Evolutionary conservation across 2,329 filamentous ascomycete genomes (phyloP).

Genomic region (Clarireedia sp.): DNA sequence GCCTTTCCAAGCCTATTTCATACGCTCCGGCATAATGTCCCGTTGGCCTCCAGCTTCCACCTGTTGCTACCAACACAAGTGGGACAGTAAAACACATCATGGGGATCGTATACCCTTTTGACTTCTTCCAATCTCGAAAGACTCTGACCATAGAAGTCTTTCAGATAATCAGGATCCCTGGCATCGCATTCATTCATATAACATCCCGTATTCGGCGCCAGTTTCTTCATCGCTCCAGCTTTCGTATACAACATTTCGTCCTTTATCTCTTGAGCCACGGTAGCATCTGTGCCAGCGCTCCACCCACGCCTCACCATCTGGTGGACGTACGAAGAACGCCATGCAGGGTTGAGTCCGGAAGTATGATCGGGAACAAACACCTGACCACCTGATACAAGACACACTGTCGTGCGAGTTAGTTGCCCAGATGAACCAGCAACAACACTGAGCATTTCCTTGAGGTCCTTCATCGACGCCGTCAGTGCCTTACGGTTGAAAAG

Average conservation of each 20-base stretch:
- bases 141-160: constrained; percentile 32
- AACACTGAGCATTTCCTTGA: constrained; percentile 24
- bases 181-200: constrained; percentile 38
- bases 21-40: constrained; percentile 4
- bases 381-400: constrained; percentile 28
- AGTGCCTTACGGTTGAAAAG: constrained; percentile 23
- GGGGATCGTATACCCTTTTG: constrained; percentile 32
- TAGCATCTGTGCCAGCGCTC: not conserved
- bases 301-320: constrained; percentile 14
- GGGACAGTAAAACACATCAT: constrained; percentile 32
- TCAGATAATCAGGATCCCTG: constrained; percentile 28
- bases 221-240: constrained; percentile 25
- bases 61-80: constrained; percentile 34
- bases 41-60: constrained; percentile 15
- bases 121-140: constrained; percentile 27
- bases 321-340: constrained; percentile 22
- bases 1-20: not conserved
- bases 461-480: constrained; percentile 8
- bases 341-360: constrained; percentile 28
- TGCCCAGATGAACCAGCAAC: constrained; percentile 23
- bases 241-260: constrained; percentile 13
- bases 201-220: constrained; percentile 34
- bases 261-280: not conserved
- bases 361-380: constrained; percentile 23
- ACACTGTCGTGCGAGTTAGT: constrained; percentile 20